Evolutionary conservation across 805 yeast species (phyloP).

Genomic region (Ogataea angusta): DNA sequence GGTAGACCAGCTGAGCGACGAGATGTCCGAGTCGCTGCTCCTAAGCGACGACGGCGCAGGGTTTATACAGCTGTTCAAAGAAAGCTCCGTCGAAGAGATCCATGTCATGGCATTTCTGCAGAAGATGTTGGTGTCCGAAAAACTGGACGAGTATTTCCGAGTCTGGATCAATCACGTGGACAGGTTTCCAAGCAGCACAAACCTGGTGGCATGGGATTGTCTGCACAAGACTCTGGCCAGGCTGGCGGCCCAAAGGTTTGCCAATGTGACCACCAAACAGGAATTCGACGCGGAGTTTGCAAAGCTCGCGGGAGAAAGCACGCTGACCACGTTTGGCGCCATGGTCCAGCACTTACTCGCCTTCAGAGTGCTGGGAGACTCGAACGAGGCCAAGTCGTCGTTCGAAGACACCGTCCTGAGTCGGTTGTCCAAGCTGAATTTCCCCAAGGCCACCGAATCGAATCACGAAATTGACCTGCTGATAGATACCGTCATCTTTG

Average conservation of each 20-base stretch:
- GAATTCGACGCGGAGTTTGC: slow-evolving; percentile 6
- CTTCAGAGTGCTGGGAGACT: slow-evolving; percentile 13
- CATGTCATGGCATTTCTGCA: slow-evolving; percentile 11
- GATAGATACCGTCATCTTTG: slow-evolving; percentile 27
- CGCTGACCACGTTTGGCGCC: slow-evolving; percentile 4
- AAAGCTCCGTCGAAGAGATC: slow-evolving; percentile 6
- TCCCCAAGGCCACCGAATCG: slow-evolving; percentile 44
- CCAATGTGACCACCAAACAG: slow-evolving; percentile 5
- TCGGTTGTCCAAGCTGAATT: slow-evolving; percentile 29
- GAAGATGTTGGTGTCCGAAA: slow-evolving; percentile 6
- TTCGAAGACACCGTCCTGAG: slow-evolving; percentile 9
- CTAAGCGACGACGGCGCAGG: neutral
- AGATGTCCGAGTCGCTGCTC: neutral
- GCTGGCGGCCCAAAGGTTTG: slow-evolving; percentile 4
- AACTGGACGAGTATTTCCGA: slow-evolving; percentile 7
- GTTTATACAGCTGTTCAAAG: slow-evolving; percentile 2
- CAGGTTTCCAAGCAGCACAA: slow-evolving; percentile 22
- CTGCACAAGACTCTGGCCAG: slow-evolving; percentile 12
- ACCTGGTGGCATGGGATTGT: slow-evolving; percentile 24
- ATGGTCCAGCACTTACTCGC: slow-evolving; percentile 20
- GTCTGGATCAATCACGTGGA: slow-evolving; percentile 12
- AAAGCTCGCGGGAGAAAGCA: slow-evolving; percentile 3
- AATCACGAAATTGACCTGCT: slow-evolving; percentile 33
- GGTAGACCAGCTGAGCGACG: neutral
- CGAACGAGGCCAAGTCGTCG: slow-evolving; percentile 1